phyloP scores from a whole-genome alignment of 2,329 filamentous ascomycete species.

The Penicillium griseofulvum region DNA sequence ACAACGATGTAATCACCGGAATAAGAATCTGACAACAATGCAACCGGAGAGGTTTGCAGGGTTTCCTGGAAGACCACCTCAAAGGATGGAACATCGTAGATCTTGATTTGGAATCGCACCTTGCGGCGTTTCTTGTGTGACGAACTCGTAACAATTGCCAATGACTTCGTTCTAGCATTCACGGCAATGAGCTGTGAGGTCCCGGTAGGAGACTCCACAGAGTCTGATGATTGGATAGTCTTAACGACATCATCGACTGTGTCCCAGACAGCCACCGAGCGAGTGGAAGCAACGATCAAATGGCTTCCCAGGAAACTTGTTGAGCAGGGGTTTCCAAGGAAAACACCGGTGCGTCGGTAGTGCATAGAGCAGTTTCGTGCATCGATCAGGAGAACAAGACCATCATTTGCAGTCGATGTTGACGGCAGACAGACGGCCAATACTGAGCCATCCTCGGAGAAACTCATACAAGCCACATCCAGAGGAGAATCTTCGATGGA shows the following conservation, averaged over 20 bases:
- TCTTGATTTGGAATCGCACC: conserved; percentile 51
- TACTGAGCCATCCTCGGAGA: conserved; percentile 80
- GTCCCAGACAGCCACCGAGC: conserved; percentile 72
- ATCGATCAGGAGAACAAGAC: conserved; percentile 74
- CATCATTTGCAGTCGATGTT: conserved; percentile 49
- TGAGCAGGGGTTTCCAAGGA: conserved; percentile 63
- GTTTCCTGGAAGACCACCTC: conserved; percentile 60
- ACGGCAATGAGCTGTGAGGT: conserved; percentile 57
- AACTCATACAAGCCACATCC: conserved; percentile 65
- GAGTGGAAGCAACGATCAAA: conserved; percentile 71
- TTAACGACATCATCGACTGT: conserved; percentile 73
- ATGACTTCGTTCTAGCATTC: conserved; percentile 63
- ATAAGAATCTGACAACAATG: conserved; percentile 62
- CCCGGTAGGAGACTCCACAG: conserved; percentile 7
- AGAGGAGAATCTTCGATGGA: conserved; percentile 32
- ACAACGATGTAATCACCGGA: conserved; percentile 72
- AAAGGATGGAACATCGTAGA: conserved; percentile 64
- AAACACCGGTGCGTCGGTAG: conserved; percentile 65
- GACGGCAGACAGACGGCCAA: conserved; percentile 60
- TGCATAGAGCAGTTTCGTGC: conserved; percentile 65
- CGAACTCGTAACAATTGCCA: conserved; percentile 58
- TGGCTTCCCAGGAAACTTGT: conserved; percentile 70
- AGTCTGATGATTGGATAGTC: conserved; percentile 60
- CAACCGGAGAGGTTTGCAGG: conserved; percentile 58
- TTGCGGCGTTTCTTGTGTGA: conserved; percentile 49